Conservation (phyloP, 2,329 filamentous ascomycete genomes). For the Tolypocladium tundrense region DNA sequence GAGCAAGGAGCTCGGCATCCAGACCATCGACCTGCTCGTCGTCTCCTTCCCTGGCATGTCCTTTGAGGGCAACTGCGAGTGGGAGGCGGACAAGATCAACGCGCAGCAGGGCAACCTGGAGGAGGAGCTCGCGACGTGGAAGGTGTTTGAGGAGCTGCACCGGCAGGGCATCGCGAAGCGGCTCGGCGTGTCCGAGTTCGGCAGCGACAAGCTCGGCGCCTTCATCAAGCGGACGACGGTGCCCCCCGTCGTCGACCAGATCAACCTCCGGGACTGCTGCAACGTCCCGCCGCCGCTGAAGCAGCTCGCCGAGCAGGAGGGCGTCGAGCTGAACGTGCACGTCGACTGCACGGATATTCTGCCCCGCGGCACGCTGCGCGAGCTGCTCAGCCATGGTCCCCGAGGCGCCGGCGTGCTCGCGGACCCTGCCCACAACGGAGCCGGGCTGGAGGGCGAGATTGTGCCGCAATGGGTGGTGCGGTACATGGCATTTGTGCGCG, state of each 20-base stretch:
- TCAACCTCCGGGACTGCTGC: constrained; percentile 93
- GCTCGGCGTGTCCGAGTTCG: constrained; percentile 86
- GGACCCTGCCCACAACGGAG: constrained; percentile 35
- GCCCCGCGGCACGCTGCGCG: constrained; percentile 71
- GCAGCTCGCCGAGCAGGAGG: constrained; percentile 69
- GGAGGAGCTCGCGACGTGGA: constrained; percentile 59
- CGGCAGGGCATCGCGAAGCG: constrained; percentile 59
- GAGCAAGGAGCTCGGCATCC: constrained; percentile 64
- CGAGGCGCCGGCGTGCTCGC: constrained; percentile 69
- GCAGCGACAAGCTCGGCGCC: constrained; percentile 66
- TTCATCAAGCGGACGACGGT: constrained; percentile 65
- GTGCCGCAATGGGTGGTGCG: constrained; percentile 91
- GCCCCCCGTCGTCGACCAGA: constrained; percentile 80
- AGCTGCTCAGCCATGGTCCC: constrained; percentile 65
- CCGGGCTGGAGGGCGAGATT: constrained; percentile 65
- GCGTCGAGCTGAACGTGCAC: constrained; percentile 84
- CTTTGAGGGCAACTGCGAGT: constrained; percentile 88
- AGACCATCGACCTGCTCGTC: constrained; percentile 76
- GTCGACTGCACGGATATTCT: constrained; percentile 90
- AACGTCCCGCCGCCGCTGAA: constrained; percentile 85
- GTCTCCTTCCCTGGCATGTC: constrained; percentile 87
- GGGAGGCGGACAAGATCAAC: constrained; percentile 55
- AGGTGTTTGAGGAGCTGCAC: constrained; percentile 64
- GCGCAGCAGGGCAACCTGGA: constrained; percentile 53
- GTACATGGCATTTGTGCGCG: constrained; percentile 89